These are phyloP conservation scores for Cornus kousa DNA, from an alignment of 148 eudicot species.

Conservation along the genomic window DNA sequence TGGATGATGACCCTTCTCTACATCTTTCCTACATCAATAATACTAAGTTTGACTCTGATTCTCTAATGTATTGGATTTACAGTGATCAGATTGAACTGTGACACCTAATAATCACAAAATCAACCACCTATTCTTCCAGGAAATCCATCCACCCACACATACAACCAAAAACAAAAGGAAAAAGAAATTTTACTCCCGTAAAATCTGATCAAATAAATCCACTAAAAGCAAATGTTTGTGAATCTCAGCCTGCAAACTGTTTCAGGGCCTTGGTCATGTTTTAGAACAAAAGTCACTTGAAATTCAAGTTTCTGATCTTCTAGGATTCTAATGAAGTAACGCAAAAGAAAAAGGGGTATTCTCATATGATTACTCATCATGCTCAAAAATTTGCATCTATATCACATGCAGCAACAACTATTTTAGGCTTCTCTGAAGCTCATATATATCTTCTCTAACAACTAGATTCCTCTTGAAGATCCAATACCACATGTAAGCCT, in stretches of 20 bases:
- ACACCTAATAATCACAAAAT: neutral
- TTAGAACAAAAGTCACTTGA: neutral
- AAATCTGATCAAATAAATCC: neutral
- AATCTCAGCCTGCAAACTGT: neutral
- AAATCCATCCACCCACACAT: neutral
- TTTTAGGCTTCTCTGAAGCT: neutral
- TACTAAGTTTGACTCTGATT: neutral
- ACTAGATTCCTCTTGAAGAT: neutral
- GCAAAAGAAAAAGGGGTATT: neutral
- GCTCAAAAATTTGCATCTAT: neutral
- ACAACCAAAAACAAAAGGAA: no score
- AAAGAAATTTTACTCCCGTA: neutral
- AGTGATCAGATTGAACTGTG: neutral
- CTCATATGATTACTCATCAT: neutral
- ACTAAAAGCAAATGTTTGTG: neutral
- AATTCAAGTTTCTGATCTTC: constrained; percentile 2
- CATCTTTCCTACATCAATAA: neutral
- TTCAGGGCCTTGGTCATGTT: neutral
- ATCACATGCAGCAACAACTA: neutral
- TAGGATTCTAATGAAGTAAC: neutral
- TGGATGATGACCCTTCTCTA: neutral
- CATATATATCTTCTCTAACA: neutral
- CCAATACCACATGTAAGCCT: neutral
- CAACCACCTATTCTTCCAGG: neutral
- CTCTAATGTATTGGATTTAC: neutral